phyloP scores from a whole-genome alignment of 352 stramenopile species.

The Phytopythium helicoides region DNA sequence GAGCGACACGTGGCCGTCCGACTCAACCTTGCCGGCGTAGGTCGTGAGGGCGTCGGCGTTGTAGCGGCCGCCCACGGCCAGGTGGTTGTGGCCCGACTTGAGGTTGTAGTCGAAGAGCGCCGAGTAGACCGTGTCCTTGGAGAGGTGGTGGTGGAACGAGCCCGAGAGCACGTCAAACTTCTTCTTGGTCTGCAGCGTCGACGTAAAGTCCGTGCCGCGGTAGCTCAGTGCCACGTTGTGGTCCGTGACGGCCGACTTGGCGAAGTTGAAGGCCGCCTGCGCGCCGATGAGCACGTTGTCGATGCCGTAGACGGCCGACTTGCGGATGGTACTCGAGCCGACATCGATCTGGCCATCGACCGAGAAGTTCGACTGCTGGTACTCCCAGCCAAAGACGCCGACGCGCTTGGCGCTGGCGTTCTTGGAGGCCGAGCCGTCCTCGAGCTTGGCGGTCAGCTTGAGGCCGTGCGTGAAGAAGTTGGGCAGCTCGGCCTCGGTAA shows the following conservation, averaged over 20 bases:
- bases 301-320: slow-evolving; percentile 71
- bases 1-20: slow-evolving; percentile 84
- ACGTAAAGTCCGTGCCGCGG: slow-evolving; percentile 70
- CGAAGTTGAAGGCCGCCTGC: slow-evolving; percentile 71
- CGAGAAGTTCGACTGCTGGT: slow-evolving; percentile 59
- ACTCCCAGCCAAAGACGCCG: slow-evolving; percentile 76
- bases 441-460: slow-evolving; percentile 83
- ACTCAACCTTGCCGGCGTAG: slow-evolving; percentile 86
- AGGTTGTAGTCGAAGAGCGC: slow-evolving; percentile 88
- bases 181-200: slow-evolving; percentile 85
- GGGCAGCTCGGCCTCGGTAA: slow-evolving; percentile 78
- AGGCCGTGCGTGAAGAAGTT: slow-evolving; percentile 76
- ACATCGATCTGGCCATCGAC: slow-evolving; percentile 62
- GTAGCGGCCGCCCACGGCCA: slow-evolving; percentile 82
- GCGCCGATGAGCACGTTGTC: slow-evolving; percentile 78
- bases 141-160: slow-evolving; percentile 84
- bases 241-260: slow-evolving; percentile 83
- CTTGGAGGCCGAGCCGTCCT: slow-evolving; percentile 79
- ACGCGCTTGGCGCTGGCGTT: slow-evolving; percentile 75
- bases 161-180: slow-evolving; percentile 78
- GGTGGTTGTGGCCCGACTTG: slow-evolving; percentile 80
- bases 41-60: slow-evolving; percentile 78
- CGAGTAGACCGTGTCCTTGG: slow-evolving; percentile 82
- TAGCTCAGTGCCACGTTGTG: slow-evolving; percentile 84
- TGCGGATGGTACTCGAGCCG: slow-evolving; percentile 47